phyloP scores from a whole-genome alignment of 2,329 filamentous ascomycete species.

The Fusarium graminum region DNA sequence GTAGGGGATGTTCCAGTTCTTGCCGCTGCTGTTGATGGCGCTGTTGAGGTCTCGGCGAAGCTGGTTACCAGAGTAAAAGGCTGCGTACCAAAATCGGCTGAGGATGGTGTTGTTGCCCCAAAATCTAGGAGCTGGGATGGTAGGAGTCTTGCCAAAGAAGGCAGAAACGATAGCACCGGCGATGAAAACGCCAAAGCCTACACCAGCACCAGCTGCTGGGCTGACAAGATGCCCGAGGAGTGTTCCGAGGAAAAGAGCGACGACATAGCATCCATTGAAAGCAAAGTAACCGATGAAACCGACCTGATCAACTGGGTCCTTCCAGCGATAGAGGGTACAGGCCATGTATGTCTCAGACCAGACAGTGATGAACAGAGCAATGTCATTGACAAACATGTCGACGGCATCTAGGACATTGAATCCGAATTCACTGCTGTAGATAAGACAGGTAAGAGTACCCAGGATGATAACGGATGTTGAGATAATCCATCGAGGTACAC shows the following conservation, averaged over 20 bases:
- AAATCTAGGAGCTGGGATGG: constrained; percentile 56
- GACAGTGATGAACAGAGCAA: constrained; percentile 65
- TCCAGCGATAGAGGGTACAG: constrained; percentile 64
- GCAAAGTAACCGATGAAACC: constrained; percentile 55
- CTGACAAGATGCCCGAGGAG: constrained; percentile 60
- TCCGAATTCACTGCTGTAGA: constrained; percentile 67
- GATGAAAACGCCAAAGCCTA: constrained; percentile 64
- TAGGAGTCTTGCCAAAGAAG: constrained; percentile 56
- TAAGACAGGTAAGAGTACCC: constrained; percentile 63
- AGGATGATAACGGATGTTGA: constrained; percentile 60
- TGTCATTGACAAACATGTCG: constrained; percentile 66
- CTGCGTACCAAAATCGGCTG: constrained; percentile 62
- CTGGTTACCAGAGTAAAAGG: constrained; percentile 67
- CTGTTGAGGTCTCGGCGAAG: constrained; percentile 64
- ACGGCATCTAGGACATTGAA: constrained; percentile 65
- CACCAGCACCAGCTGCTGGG: constrained; percentile 59
- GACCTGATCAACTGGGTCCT: constrained; percentile 58
- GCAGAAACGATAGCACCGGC: constrained; percentile 53
- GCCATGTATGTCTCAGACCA: constrained; percentile 63
- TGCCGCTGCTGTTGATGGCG: constrained; percentile 58
- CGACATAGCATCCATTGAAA: constrained; percentile 63
- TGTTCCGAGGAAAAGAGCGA: constrained; percentile 62
- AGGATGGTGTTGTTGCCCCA: constrained; percentile 56
- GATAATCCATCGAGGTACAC: constrained; percentile 56
- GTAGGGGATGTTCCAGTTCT: constrained; percentile 65